Base-by-base conservation (phyloP, 148 eudicot species). In the Tetragonia tetragonoides region DNA sequence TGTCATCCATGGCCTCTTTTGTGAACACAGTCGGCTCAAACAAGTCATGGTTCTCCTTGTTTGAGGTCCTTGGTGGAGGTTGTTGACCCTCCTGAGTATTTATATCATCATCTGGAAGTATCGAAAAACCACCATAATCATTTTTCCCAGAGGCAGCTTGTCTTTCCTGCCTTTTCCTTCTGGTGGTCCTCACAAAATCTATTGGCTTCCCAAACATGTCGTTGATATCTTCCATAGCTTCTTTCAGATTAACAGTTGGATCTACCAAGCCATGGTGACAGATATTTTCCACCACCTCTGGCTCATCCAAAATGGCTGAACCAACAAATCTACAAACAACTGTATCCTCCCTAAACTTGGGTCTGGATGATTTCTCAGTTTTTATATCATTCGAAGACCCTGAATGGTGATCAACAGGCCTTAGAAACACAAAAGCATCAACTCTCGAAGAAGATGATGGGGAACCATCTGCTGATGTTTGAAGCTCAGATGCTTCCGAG, bases 231-330 rank as follows among this genome's bases (percentile, higher is more conserved):
- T 93, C 88, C 96, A 95, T 90, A 49, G 97, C 99, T 85, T 95
- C 93, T 86, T 91, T 93, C 73, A 94, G 84, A 81, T 93, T 95
- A 40, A 95, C 78, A 12, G 99, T 95, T 51, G 99, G 97, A 21
- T 95, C 99, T 65, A 95, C 97, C 59, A 93, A 86, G 28, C 99
- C 99, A 82, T 95, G 97, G 80, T 95, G 99, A 79, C 97, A 95
- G 75, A 89, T 94, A 79, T 95, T 93, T 82, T 95, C 97, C 69
- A 95, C 93, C 69, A 95, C 92, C 84, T 88, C 86, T 63, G 97
- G 90, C 73, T 91, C 97, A 64, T 93, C 95, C 14, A 85, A 85
- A 75, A 89, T 93, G 77, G 99, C 84, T 39, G 94, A 83, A 42
- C 94, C 99, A n/a, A 95, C 94, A 90, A 93, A 93, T 77, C 91